These are phyloP conservation scores for Candida boidinii DNA, from an alignment of 805 yeast genomes.

Conservation along the genomic window DNA sequence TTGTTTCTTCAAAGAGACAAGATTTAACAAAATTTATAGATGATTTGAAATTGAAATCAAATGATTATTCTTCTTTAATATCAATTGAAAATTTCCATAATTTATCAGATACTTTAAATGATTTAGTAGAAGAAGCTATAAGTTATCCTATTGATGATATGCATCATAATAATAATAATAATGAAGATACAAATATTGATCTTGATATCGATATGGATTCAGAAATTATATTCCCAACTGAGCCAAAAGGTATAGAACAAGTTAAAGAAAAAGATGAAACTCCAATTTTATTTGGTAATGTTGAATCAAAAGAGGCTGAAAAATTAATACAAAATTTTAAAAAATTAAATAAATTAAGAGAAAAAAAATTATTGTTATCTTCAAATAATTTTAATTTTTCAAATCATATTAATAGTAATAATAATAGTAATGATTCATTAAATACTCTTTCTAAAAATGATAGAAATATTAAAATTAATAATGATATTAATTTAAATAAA, in stretches of 20 bases:
- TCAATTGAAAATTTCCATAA: background rate
- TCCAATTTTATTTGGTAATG: slow-evolving; percentile 25
- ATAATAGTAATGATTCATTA: too few relatives aligned
- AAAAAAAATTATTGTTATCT: too few relatives aligned
- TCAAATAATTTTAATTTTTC: too few relatives aligned
- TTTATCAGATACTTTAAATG: slow-evolving; percentile 16
- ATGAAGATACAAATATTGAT: slow-evolving; percentile 5
- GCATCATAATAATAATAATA: slow-evolving; percentile 10
- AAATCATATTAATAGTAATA: too few relatives aligned
- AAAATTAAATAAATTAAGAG: too few relatives aligned
- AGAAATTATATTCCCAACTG: background rate
- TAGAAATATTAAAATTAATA: slow-evolving; percentile 6
- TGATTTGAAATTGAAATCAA: background rate
- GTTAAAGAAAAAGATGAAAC: slow-evolving; percentile 29
- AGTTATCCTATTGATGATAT: slow-evolving; percentile 42
- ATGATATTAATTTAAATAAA: too few relatives aligned
- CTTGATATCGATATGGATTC: background rate
- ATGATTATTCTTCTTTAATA: background rate
- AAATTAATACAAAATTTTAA: background rate
- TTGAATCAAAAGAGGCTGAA: slow-evolving; percentile 15
- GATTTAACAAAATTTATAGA: background rate
- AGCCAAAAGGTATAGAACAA: slow-evolving; percentile 8
- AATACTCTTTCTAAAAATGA: too few relatives aligned
- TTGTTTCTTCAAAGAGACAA: too few relatives aligned
- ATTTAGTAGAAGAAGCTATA: slow-evolving; percentile 37